Evolutionary conservation across 352 stramenopile species (phyloP), one percentile per base, ranked within the genome.

Genomic region (Pythium guiyangense): DNA sequence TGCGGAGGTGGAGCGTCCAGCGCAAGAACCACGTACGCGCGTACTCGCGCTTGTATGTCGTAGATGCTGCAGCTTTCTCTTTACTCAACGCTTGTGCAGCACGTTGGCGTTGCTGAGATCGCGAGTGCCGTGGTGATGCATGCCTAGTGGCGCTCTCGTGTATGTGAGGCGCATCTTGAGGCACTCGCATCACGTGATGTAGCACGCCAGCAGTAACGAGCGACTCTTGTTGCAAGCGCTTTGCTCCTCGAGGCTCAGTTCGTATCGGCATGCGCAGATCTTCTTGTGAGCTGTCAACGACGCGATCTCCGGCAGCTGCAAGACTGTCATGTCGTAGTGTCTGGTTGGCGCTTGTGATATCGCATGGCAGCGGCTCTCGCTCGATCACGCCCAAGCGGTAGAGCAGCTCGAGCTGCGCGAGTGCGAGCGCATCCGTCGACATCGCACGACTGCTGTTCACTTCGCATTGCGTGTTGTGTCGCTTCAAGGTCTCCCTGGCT

Each of bases 401-500:
- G 34, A 88, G 64, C 40, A 65, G 67, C 63, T 80, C 70, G 0
- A 88, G 64, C 56, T 88, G 78, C 44, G 73, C 71, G 20, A 37
- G 58, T 54, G 69, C 78, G 27, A 51, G 59, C 22, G 52, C 47
- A 26, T 64, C 52, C 1, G 45, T 51, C 20, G 51, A 50, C 59
- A 64, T 64, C 39, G 4, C 39, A 45, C 14, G 39, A 2, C 12
- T 37, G 31, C 1, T 37, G 29, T 9, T 34, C 22, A 9, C 29
- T 34, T 44, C 17, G 11, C 17, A 10, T 4, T 44, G 39, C 39
- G 8, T 20, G 14, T 20, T 45, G 14, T 45, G 39, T 45, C 39
- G 18, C 14, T 45, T 20, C 18, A 5, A 20, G 15, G 15, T 20
- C 14, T 45, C 14, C 18, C 14, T 20, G 18, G 39, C 0, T 45